Evolutionary conservation across 2,329 filamentous ascomycete genomes (phyloP).

Genomic region (Colletotrichum kahawae): DNA sequence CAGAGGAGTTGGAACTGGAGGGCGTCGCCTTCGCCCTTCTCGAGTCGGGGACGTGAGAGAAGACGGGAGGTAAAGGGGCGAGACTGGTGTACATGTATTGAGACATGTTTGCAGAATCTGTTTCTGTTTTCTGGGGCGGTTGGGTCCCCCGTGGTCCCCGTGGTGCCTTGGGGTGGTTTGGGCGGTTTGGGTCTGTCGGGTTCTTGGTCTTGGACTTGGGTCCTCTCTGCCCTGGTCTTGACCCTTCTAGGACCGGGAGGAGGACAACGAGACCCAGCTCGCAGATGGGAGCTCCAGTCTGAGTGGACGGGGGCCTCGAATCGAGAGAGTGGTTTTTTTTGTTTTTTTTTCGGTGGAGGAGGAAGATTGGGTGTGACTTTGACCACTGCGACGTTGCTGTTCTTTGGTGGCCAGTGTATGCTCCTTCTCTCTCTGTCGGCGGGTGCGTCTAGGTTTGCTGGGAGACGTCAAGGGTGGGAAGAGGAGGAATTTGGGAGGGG

Average conservation of each 20-base stretch:
- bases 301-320: background rate
- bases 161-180: background rate
- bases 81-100: constrained; percentile 25
- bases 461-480: background rate
- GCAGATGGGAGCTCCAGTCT: constrained; percentile 5
- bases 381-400: background rate
- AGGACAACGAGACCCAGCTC: constrained; percentile 11
- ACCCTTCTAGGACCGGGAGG: constrained; percentile 12
- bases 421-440: background rate
- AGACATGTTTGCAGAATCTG: constrained; percentile 21
- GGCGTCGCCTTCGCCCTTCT: constrained; percentile 7
- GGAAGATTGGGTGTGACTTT: background rate
- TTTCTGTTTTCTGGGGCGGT: constrained; percentile 7
- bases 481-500: background rate
- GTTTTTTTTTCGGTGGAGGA: background rate
- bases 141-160: background rate
- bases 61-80: constrained; percentile 21
- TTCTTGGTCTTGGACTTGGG: background rate
- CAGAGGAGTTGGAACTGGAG: background rate
- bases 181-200: background rate
- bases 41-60: constrained; percentile 12
- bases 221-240: constrained; percentile 2
- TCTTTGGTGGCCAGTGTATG: background rate
- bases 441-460: background rate
- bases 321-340: background rate